Base-by-base conservation (phyloP, 352 stramenopile species). In the Phytophthora ohioensis region DNA sequence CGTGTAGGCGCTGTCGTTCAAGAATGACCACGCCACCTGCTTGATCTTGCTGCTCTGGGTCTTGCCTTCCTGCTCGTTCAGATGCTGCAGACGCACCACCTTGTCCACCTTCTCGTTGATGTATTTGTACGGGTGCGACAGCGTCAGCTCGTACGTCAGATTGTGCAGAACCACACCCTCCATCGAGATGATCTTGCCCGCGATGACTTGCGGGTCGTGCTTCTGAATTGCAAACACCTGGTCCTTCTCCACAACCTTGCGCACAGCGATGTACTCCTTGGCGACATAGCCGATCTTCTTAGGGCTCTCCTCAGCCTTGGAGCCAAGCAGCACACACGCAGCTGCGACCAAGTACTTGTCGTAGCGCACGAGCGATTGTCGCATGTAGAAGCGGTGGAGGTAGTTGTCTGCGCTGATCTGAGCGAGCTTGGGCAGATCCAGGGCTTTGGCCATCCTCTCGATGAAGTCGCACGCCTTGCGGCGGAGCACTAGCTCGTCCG, bases 1-100 rank as follows among this genome's bases (percentile, higher is more conserved):
- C 17, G 91, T 97, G 73, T 94, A 95, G 35, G 89, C 87, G 61
- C 86, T 93, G 68, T 97, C 91, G 66, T 97, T 97, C 38, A 97
- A 67, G 59, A 97, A 96, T 49, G 84, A 96, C 91, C 91, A 97
- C 0, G 89, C 84, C 32, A 92, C 87, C 73, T 94, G 87, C 53
- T 94, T 92, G 51, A 97, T 87, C 69, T 95, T 93, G 31, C 78
- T 84, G 61, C 79, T 89, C 58, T 90, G 74, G 36, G 77, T 68
- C 67, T 91, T 93, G 8, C 75, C 71, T 31, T 76, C 65, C 34
- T 79, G 73, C 45, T 90, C 80, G 21, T 68, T 82, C 21, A 94
- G 68, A 36, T 80, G 67, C 73, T 82, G 78, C 31, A 95, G 76
- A 36, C 75, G 80, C 57, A 95, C 84, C 58, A 95, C 79, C 56